Conservation (phyloP, 2,329 filamentous ascomycete genomes). For the Pleoardoris graminearum region DNA sequence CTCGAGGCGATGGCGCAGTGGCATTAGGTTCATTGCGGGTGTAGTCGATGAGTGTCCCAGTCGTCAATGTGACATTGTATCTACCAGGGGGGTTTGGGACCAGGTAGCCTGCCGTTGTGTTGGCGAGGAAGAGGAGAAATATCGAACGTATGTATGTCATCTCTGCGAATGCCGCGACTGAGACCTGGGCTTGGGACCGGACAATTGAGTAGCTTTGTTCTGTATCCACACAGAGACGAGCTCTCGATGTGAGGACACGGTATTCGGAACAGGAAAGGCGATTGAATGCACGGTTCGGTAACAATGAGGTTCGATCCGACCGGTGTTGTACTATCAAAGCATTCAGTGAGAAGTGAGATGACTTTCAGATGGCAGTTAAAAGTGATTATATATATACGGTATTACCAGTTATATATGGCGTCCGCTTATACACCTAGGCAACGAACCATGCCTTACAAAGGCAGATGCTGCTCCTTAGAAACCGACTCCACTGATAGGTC, state of each 20-base stretch:
- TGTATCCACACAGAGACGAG: background rate
- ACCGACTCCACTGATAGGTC: too few species aligned
- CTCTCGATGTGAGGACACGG: background rate
- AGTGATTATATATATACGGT: too few species aligned
- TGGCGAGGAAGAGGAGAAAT: slow-evolving; percentile 11
- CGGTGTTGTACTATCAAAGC: too few species aligned
- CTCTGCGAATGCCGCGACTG: too few species aligned
- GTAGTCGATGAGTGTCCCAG: slow-evolving; percentile 23
- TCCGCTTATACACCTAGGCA: background rate
- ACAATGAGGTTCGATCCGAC: background rate
- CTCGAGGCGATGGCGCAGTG: slow-evolving; percentile 6
- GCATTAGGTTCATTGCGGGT: slow-evolving; percentile 11
- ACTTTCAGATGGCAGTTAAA: too few species aligned
- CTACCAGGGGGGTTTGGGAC: slow-evolving; percentile 18
- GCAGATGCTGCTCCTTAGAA: too few species aligned
- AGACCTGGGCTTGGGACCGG: background rate
- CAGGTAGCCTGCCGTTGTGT: slow-evolving; percentile 17
- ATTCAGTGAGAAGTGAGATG: too few species aligned
- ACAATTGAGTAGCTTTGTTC: background rate
- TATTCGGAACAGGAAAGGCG: background rate
- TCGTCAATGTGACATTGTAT: slow-evolving; percentile 27
- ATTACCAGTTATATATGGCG: too few species aligned
- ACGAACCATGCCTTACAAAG: background rate
- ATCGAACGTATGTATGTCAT: background rate
- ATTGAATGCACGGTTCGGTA: background rate